Conservation (phyloP, 1,284 basidiomycete species). For the Microbotryum violaceum region DNA sequence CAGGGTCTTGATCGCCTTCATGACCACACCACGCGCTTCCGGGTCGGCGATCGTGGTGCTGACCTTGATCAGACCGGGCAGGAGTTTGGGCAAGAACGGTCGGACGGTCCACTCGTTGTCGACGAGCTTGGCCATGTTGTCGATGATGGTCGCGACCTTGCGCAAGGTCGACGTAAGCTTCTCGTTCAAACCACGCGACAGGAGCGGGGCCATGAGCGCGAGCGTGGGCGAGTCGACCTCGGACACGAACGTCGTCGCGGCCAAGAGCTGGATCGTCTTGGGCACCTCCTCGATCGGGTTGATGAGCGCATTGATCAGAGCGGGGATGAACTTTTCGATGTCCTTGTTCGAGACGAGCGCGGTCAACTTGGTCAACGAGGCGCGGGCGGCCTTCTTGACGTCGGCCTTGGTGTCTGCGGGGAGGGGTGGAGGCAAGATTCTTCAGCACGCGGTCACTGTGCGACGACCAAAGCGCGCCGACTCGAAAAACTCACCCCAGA, state of each 20-base stretch:
- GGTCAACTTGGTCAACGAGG: conserved; percentile 85
- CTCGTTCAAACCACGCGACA: conserved; percentile 90
- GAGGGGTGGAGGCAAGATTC: no score
- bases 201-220: conserved; percentile 96
- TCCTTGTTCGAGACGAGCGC: conserved; percentile 98
- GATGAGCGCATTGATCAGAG: conserved; percentile 69
- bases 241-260: conserved; percentile 99
- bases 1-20: conserved; percentile 81
- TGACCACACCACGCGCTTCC: conserved; percentile 83
- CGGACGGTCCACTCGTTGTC: conserved; percentile 90
- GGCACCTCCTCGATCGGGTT: conserved; percentile 99
- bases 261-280: conserved; percentile 90
- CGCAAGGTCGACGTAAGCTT: conserved; percentile 93
- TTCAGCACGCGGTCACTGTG: no score
- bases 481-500: conserved; percentile 54
- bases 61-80: conserved; percentile 90
- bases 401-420: conserved; percentile 88
- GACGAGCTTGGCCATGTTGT: conserved; percentile 98
- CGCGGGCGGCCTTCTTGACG: conserved; percentile 97
- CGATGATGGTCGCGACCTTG: conserved; percentile 91
- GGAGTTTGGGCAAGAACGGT: conserved; percentile 90
- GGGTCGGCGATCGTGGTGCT: conserved; percentile 87
- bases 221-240: conserved; percentile 99
- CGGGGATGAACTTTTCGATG: conserved; percentile 57
- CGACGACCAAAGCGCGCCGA: background rate